Conservation (phyloP, 768 basidiomycete species). For the Amanita thiersii region DNA sequence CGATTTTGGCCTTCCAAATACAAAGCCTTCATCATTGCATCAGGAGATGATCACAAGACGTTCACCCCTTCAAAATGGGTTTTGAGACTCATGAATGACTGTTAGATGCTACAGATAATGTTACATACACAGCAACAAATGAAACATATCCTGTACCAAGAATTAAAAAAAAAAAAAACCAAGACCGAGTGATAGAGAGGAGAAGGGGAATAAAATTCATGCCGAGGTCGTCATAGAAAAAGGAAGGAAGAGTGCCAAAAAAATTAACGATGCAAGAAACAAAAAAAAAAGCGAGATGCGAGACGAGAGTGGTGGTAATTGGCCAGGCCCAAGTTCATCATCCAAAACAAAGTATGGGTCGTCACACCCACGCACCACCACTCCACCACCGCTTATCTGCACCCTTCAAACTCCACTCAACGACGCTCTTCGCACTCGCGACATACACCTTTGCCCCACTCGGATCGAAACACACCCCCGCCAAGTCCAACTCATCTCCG, state of each 20-base stretch:
- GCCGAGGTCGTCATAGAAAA: too few species aligned
- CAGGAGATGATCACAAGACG: too few species aligned
- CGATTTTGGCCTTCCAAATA: too few species aligned
- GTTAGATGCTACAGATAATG: too few species aligned
- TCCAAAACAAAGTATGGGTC: not conserved
- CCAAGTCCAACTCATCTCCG: constrained; percentile 44
- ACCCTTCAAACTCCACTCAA: constrained; percentile 71
- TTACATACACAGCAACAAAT: too few species aligned
- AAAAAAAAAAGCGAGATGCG: not conserved
- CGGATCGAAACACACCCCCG: constrained; percentile 71
- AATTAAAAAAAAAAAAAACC: not conserved
- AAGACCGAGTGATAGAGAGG: not conserved
- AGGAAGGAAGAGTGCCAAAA: not conserved
- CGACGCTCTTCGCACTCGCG: constrained; percentile 55
- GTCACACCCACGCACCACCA: constrained; percentile 36
- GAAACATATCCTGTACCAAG: not conserved
- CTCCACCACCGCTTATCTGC: constrained; percentile 72
- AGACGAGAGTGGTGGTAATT: too few species aligned
- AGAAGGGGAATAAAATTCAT: not conserved
- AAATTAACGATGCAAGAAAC: not conserved
- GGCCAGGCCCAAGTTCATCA: too few species aligned
- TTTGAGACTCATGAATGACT: too few species aligned
- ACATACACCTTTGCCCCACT: constrained; percentile 60
- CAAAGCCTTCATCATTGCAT: too few species aligned
- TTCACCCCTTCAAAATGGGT: too few species aligned